Evolutionary conservation across 2,329 filamentous ascomycete genomes (phyloP), one percentile per base, ranked within the genome.

Genomic region (Sclerotinia minor): DNA sequence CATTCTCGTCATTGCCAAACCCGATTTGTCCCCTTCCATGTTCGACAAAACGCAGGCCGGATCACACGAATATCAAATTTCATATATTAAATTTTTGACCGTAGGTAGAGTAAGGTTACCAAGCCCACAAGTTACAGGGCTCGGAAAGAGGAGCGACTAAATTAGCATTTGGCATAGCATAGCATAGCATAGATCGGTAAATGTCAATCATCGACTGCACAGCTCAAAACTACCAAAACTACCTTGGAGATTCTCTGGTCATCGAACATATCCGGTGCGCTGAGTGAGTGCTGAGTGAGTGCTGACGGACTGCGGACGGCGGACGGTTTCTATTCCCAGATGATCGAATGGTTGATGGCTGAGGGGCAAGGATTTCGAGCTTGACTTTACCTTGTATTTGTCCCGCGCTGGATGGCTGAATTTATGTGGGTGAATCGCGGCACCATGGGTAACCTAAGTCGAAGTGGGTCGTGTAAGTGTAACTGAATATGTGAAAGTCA

Each of bases 351-450:
- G 58, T 45, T 49, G 45, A 50, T n/a, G n/a, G n/a, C n/a, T n/a
- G n/a, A 13, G 24, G 24, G n/a, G 54, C 54, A 44, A 60, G 44
- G 44, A 49, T 60, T 35, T 35, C 44, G 29, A 59, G 58, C 58
- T 60, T 60, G 58, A 24, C 38, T 11, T 49, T 49, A n/a, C 58
- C 45, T 35, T 60, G 58, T 19, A 35, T 60, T 19, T 61, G 21
- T 61, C 58, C 58, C 58, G 58, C 58, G 45, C 58, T 50, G 58
- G 19, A 35, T 60, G 26, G 44, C 58, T 49, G 44, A 60, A 49
- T 32, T 35, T 35, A 49, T 60, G 58, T 60, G 58, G 58, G 29
- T 60, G 58, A 60, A 60, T 60, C 58, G 41, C 57, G 57, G 41
- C 53, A 57, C 54, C 57, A 60, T 60, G 58, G 45, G 21, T 32